phyloP scores from a whole-genome alignment of 2,329 filamentous ascomycete genomes.

The Phoma herbarum region DNA sequence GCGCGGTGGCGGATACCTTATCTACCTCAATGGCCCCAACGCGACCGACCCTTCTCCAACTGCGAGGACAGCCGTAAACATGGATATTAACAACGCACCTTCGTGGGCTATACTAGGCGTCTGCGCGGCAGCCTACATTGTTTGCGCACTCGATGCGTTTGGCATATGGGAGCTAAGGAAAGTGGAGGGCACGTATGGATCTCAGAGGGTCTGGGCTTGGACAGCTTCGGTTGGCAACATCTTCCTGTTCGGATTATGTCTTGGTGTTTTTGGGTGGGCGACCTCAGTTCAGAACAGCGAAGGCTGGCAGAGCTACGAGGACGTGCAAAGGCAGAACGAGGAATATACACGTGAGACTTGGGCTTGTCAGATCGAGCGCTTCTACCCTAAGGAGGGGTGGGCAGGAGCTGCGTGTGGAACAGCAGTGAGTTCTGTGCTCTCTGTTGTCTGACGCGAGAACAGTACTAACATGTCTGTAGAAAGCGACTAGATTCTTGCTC shows the following conservation, averaged over 20 bases:
- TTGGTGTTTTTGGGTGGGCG: slow-evolving; percentile 34
- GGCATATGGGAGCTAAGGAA: slow-evolving; percentile 44
- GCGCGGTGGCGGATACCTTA: slow-evolving; percentile 21
- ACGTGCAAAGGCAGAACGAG: slow-evolving; percentile 24
- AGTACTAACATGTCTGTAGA: slow-evolving; percentile 20
- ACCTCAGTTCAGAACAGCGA: slow-evolving; percentile 30
- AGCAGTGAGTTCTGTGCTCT: slow-evolving; percentile 24
- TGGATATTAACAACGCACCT: slow-evolving; percentile 28
- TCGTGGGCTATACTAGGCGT: slow-evolving; percentile 30
- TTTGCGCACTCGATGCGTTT: slow-evolving; percentile 31
- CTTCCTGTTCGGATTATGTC: slow-evolving; percentile 24
- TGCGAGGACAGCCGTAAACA: slow-evolving; percentile 17
- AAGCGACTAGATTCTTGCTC: slow-evolving; percentile 38
- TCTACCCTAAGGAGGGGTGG: slow-evolving; percentile 32
- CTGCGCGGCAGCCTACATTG: slow-evolving; percentile 28
- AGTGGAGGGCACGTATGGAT: slow-evolving; percentile 33
- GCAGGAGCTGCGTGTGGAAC: slow-evolving; percentile 37
- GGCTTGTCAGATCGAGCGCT: slow-evolving; percentile 37
- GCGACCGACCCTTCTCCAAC: slow-evolving; percentile 13
- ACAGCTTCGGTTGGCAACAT: slow-evolving; percentile 29
- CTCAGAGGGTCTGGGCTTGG: slow-evolving; percentile 42
- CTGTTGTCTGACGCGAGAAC: background rate
- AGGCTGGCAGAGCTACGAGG: slow-evolving; percentile 31
- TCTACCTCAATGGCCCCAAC: slow-evolving; percentile 24
- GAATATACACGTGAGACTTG: slow-evolving; percentile 40